Percentiles rank a stretch among this genome's conserved stretches.
Evolutionary conservation across 2,329 filamentous ascomycete species (phyloP).

Genomic region (Aurifilum marmelostoma): DNA sequence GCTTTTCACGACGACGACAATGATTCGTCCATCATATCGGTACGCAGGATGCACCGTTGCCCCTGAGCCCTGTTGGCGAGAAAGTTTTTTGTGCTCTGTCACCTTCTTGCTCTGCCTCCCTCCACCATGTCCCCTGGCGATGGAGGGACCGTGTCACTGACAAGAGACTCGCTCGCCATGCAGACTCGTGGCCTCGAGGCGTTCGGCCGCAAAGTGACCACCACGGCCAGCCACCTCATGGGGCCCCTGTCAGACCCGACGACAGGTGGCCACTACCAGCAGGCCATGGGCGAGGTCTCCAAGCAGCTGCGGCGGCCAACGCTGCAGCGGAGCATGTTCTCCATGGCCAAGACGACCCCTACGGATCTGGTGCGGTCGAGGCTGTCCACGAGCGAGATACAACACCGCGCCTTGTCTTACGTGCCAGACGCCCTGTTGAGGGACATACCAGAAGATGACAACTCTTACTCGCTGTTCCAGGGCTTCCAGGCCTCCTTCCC

Average conservation of each 20-base stretch:
- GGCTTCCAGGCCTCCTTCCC: slow-evolving; percentile 92
- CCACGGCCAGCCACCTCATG: slow-evolving; percentile 90
- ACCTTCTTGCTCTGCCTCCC: slow-evolving; percentile 32
- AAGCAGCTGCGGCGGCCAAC: slow-evolving; percentile 83
- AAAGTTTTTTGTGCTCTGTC: slow-evolving; percentile 8
- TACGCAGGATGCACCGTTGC: slow-evolving; percentile 30
- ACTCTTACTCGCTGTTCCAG: slow-evolving; percentile 91
- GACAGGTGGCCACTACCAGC: slow-evolving; percentile 73
- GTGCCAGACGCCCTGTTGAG: slow-evolving; percentile 86
- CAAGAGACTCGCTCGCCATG: slow-evolving; percentile 24
- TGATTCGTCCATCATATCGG: slow-evolving; percentile 51
- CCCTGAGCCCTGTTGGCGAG: slow-evolving; percentile 11
- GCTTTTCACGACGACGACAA: slow-evolving; percentile 53
- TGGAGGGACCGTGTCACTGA: slow-evolving; percentile 25
- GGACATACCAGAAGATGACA: slow-evolving; percentile 86
- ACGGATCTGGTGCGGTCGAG: slow-evolving; percentile 91
- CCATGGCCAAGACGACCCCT: slow-evolving; percentile 88
- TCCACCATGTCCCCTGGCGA: slow-evolving; percentile 18
- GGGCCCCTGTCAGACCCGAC: slow-evolving; percentile 62
- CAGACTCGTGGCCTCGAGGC: slow-evolving; percentile 88
- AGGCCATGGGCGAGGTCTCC: slow-evolving; percentile 85
- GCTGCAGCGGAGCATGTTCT: slow-evolving; percentile 88
- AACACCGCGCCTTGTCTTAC: slow-evolving; percentile 86
- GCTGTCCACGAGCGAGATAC: slow-evolving; percentile 88
- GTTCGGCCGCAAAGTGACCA: slow-evolving; percentile 92